These are phyloP conservation scores for Phytophthora foliorum DNA, from an alignment of 352 stramenopile species.

Conservation along the genomic window DNA sequence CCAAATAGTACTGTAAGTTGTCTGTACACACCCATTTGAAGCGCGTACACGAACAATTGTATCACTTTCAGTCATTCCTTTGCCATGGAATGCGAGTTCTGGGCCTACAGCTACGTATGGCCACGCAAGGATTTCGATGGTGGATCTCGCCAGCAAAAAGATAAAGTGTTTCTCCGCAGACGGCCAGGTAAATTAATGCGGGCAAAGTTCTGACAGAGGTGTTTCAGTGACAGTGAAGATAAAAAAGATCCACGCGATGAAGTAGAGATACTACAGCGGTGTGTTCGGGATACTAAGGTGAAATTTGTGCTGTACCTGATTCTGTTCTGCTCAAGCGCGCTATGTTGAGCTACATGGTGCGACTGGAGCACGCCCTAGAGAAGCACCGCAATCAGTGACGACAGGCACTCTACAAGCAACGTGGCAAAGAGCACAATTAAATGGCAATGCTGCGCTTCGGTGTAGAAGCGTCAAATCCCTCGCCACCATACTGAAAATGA, in stretches of 20 bases:
- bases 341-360: not conserved
- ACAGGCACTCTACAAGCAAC: too few species aligned
- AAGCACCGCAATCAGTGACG: too few species aligned
- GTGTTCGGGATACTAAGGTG: not conserved
- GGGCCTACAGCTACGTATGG: slow-evolving; percentile 7
- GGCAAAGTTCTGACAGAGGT: slow-evolving; percentile 4
- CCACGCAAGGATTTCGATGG: slow-evolving; percentile 1
- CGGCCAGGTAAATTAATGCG: not conserved
- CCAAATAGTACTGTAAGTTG: too few species aligned
- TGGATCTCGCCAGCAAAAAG: not conserved
- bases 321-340: slow-evolving; percentile 3
- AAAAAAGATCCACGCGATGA: not conserved
- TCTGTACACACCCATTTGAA: too few species aligned
- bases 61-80: too few species aligned
- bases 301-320: not conserved
- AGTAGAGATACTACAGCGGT: not conserved
- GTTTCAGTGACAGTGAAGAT: slow-evolving; percentile 5
- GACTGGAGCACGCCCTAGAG: too few species aligned
- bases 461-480: too few species aligned
- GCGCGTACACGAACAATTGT: too few species aligned
- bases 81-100: slow-evolving; percentile 12
- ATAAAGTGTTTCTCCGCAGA: not conserved
- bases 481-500: too few species aligned
- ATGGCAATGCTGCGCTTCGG: too few species aligned
- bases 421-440: too few species aligned